phyloP scores from a whole-genome alignment of 2,329 filamentous ascomycete species.

The Cercospora sp. region DNA sequence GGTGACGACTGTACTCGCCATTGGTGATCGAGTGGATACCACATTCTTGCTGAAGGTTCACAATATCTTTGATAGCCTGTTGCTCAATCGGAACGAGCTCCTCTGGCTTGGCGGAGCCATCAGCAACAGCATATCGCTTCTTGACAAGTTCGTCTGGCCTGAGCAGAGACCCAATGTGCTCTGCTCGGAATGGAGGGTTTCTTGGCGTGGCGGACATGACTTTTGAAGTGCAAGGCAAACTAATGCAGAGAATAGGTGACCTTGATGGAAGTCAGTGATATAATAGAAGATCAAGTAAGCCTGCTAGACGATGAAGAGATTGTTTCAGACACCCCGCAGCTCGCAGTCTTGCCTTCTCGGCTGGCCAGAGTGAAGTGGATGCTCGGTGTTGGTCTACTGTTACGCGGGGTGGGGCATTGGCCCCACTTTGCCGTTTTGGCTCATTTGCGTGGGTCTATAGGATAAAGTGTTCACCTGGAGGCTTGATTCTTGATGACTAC shows the following conservation, averaged over 20 bases:
- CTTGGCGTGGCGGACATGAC: conserved; percentile 51
- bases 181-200: conserved; percentile 64
- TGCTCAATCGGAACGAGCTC: conserved; percentile 36
- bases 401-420: not conserved
- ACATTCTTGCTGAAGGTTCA: conserved; percentile 38
- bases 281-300: not conserved
- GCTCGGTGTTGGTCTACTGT: not conserved
- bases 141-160: conserved; percentile 63
- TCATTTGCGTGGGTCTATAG: not conserved
- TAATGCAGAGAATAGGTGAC: not conserved
- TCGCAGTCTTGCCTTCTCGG: not conserved
- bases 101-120: conserved; percentile 29
- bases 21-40: conserved; percentile 38
- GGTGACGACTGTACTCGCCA: conserved; percentile 38
- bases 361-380: not conserved
- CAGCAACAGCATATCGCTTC: conserved; percentile 54
- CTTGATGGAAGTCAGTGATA: not conserved
- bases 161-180: conserved; percentile 71
- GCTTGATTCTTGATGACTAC: not conserved
- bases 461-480: not conserved
- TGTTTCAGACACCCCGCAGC: not conserved
- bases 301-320: not conserved
- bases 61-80: conserved; percentile 36
- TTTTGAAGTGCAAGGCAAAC: conserved; percentile 32
- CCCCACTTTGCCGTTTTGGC: not conserved